A percentile compares a stretch with the other conserved stretches of the same genome.
Conservation (phyloP, 306 rosid species). For the Alnus rubra region DNA sequence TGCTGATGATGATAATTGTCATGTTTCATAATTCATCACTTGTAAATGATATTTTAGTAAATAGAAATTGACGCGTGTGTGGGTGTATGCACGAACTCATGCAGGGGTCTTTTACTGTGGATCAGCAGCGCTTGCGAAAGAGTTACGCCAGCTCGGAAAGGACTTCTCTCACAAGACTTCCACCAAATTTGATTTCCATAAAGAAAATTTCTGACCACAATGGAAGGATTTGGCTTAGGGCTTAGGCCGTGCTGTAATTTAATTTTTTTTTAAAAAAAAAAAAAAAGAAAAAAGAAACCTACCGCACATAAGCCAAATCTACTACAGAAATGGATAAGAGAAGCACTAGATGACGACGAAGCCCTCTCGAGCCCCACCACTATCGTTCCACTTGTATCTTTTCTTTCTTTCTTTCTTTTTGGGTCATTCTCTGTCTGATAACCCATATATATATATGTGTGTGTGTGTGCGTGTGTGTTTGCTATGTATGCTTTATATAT, state of each 20-base stretch:
- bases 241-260: too few species aligned
- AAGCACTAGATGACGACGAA: background rate
- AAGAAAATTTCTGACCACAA: slow-evolving; percentile 48
- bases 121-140: slow-evolving; percentile 30
- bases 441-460: too few species aligned
- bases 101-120: slow-evolving; percentile 81
- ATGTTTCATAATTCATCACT: background rate
- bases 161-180: slow-evolving; percentile 56
- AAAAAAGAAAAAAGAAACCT: too few species aligned
- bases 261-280: too few species aligned
- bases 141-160: slow-evolving; percentile 46
- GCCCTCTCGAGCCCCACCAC: slow-evolving; percentile 24
- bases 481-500: too few species aligned
- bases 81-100: background rate
- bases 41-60: background rate
- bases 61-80: background rate
- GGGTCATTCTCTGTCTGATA: too few species aligned
- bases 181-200: slow-evolving; percentile 57
- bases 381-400: background rate
- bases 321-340: background rate
- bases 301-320: too few species aligned
- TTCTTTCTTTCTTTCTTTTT: too few species aligned
- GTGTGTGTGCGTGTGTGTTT: too few species aligned
- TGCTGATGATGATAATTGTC: background rate
- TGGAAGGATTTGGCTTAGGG: too few species aligned